Evolutionary conservation across 2,329 filamentous ascomycete species (phyloP), one percentile per base, ranked within the genome.

Genomic region (Lasiodiplodia citricola): DNA sequence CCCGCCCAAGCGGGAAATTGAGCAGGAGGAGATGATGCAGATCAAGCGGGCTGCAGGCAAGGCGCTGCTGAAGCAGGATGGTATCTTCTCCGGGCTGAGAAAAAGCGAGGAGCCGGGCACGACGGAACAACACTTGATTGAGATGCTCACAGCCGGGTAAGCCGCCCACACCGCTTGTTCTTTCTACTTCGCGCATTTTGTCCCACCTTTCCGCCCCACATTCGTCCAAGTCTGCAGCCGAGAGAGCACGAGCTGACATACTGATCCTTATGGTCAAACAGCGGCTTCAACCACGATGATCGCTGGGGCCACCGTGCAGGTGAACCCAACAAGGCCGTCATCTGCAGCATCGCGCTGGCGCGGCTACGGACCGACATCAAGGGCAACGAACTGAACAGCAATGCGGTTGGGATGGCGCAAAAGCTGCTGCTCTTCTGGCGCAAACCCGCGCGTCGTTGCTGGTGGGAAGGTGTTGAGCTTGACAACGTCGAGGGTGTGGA

Each of bases 131-230:
- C 96, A 99, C 84, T 86, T 99, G 50, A 99, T 99, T 76, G 96
- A 99, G 84, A 99, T 99, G 96, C 83, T 99, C 81, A 99, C 96
- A 67, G 96, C 96, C 77, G 96, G 95, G 95, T 98, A 86, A 82
- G 91, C 84, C 38, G 35, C 44, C 44, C 31, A 65, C 57, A 47
- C 50, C 56, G 44, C 56, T 41, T 56, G 18, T 51, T 67, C 8
- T 31, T n/a, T 31, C 47, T 52, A 25, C 47, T n/a, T 21, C 51
- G 60, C 31, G 47, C 31, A 23, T 50, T 21, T 31, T 68, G 55
- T 56, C 65, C 56, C 60, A 44, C 60, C 66, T 64, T 52, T 52
- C 28, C 7, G 60, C 60, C 60, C 60, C 60, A 50, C 58, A 28
- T 64, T 16, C 35, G 41, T 55, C 23, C 37, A 41, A n/a, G 11